phyloP scores from a whole-genome alignment of 345 rosid genomes.

The Rubroshorea leprosula region DNA sequence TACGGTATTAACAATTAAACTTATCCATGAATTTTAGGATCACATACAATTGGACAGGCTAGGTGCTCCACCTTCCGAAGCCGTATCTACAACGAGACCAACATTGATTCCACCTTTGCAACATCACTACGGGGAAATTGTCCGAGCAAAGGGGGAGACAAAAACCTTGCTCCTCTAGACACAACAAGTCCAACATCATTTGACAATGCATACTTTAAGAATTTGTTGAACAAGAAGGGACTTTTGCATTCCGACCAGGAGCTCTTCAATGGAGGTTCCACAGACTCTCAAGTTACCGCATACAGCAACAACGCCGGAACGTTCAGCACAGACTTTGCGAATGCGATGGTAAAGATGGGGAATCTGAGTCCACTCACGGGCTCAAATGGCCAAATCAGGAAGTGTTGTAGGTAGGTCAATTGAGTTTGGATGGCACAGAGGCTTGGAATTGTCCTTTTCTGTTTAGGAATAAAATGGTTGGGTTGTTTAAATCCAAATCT shows the following conservation, averaged over 20 bases:
- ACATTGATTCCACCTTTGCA: constrained; percentile 34
- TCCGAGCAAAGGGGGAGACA: constrained; percentile 32
- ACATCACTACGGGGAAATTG: constrained; percentile 23
- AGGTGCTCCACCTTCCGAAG: constrained; percentile 38
- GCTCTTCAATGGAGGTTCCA: constrained; percentile 45
- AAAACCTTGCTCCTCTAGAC: too few relatives aligned
- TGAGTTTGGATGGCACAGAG: neutral
- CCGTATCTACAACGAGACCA: too few relatives aligned
- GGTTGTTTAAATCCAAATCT: too few relatives aligned
- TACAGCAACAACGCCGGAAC: constrained; percentile 22
- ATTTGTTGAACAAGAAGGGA: too few relatives aligned
- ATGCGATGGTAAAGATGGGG: constrained; percentile 31
- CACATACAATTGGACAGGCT: constrained; percentile 51
- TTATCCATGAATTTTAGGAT: too few relatives aligned
- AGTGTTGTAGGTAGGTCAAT: constrained; percentile 23
- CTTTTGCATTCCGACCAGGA: constrained; percentile 49
- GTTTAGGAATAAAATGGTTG: too few relatives aligned
- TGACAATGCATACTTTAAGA: too few relatives aligned
- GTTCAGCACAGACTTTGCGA: constrained; percentile 36
- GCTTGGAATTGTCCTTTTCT: too few relatives aligned
- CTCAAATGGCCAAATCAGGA: too few relatives aligned
- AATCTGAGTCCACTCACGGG: too few relatives aligned
- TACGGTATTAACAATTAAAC: too few relatives aligned
- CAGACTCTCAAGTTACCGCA: constrained; percentile 31
- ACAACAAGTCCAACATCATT: too few relatives aligned